Evolutionary conservation across 1,284 basidiomycete genomes (phyloP), one percentile per base, ranked within the genome.

Genomic region (Puccinia novopanici): DNA sequence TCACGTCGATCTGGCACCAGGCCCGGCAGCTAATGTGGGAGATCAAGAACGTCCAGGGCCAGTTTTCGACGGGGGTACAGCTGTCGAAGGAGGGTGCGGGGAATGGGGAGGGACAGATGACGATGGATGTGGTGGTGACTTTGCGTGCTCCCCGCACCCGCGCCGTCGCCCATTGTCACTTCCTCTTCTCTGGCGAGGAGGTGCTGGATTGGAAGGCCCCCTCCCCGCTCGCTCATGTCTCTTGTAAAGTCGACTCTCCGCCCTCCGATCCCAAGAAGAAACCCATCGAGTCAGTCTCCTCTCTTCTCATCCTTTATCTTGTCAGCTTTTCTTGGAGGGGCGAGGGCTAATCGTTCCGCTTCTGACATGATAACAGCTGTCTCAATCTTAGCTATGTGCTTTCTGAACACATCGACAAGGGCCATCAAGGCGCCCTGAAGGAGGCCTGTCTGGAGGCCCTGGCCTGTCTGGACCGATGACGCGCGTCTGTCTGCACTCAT

Each of bases 1-100:
- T 80, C 48, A 72, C n/a, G 6, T 80, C 77, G 42, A 80, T 80
- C 22, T 80, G 77, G 77, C 40, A 72, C 57, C 68, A 59, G 3
- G 77, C 68, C 24, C 52, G 27, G n/a, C 52, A 72, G 48, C 48
- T 80, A 9, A 34, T 48, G 9, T 57, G 71, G 57, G 77, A 80
- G 45, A 71, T 80, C 22, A 59, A 42, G 55, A 72, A 80, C 34
- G 37, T 59, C 13, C 27, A n/a, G 22, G 12, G 17, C 42, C 54
- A 68, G 34, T 80, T 80, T 17, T 72, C 68, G 55, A 45, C 72
- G 2, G 12, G 12, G 10, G 30, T 80, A 0, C 40, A 72, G 19
- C 15, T 61, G 12, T 57, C n/a, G 40, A 42, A 34, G 24, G 55
- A 30, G n/a, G 55, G 27, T 34, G 34, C 34, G 55, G 55, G 27